Base-by-base conservation (phyloP, 106 monocot species). In the Phalaenopsis aphrodite region DNA sequence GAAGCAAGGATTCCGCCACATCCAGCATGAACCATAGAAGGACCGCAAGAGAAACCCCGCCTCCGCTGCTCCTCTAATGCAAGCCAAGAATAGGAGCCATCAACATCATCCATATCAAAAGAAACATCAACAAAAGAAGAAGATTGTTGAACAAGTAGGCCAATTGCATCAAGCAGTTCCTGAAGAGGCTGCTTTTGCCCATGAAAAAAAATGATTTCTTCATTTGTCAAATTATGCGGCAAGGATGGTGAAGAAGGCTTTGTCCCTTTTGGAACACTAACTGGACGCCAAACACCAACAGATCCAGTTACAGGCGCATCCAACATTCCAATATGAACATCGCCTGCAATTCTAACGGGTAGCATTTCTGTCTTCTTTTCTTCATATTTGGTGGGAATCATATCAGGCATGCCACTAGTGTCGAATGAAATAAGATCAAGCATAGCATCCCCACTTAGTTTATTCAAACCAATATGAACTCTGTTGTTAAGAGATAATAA, bases 201-300 rank as follows among this genome's bases (percentile, higher is more conserved):
- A 79, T 81, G 72, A 23, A 75, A 17, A 65, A 52, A 37, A 69
- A 69, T 39, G 69, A 39, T 77, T 72, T 92, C 92, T 37, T 85
- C 92, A 77, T 76, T 76, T 48, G 78, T 79, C 56, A 65, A 67
- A 74, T 84, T 87, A 67, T 56, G 69, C 64, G 37, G 42, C 73
- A 90, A 74, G 58, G 89, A 86, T 55, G 85, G 71, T 15, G 82
- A 73, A 75, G 77, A 75, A 76, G 81, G 24, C 48, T 91, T 94
- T 74, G 82, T 69, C 41, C 39, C 79, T 87, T 98, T 98, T 78
- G 90, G 75, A 43, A 85, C 73, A 72, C 87, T 90, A 80, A 94
- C 88, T 61, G 94, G 72, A 47, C 94, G 90, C 97, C 97, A 98
- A 67, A 94, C 97, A 87, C 97, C 97, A 37, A 98, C 92, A 47